Conservation (phyloP, 2,329 filamentous ascomycete species). For the Trichoderma brevicompactum region DNA sequence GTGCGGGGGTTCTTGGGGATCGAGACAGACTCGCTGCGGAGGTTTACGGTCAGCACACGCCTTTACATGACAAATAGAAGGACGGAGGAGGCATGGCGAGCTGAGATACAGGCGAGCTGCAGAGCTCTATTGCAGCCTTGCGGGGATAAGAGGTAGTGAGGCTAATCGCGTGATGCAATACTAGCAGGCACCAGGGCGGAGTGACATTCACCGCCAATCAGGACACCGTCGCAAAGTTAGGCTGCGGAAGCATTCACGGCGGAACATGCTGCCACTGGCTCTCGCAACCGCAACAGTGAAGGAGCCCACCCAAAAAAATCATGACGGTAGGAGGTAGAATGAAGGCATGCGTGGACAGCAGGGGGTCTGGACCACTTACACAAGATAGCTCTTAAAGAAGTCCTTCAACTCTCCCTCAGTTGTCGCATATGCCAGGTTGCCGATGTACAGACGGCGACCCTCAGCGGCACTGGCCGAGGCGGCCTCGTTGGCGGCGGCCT, state of each 20-base stretch:
- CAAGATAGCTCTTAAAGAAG: slow-evolving; percentile 99
- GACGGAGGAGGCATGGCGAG: not conserved
- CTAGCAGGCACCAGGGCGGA: slow-evolving; percentile 8
- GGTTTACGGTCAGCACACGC: slow-evolving; percentile 37
- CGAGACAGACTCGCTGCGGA: slow-evolving; percentile 87
- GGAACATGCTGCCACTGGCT: slow-evolving; percentile 3
- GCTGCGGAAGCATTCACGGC: slow-evolving; percentile 1
- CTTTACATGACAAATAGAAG: not conserved
- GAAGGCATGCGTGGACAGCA: slow-evolving; percentile 9
- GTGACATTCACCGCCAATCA: slow-evolving; percentile 29
- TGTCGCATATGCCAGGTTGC: slow-evolving; percentile 99
- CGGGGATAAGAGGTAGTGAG: not conserved
- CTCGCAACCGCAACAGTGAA: not conserved
- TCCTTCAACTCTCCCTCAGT: slow-evolving; percentile 99
- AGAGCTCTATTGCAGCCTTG: not conserved
- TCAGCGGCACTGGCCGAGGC: slow-evolving; percentile 97
- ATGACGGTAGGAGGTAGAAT: not conserved
- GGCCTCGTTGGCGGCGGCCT: slow-evolving; percentile 77
- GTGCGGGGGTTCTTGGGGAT: slow-evolving; percentile 99
- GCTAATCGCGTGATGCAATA: slow-evolving; percentile 22
- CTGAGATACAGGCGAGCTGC: not conserved
- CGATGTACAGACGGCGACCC: slow-evolving; percentile 99
- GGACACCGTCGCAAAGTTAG: slow-evolving; percentile 25
- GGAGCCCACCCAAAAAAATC: not conserved
- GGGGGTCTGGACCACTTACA: slow-evolving; percentile 68